A percentile compares a stretch with the other conserved stretches of the same genome.
phyloP scores from a whole-genome alignment of 768 basidiomycete genomes.

The Plicaturopsis crispa region DNA sequence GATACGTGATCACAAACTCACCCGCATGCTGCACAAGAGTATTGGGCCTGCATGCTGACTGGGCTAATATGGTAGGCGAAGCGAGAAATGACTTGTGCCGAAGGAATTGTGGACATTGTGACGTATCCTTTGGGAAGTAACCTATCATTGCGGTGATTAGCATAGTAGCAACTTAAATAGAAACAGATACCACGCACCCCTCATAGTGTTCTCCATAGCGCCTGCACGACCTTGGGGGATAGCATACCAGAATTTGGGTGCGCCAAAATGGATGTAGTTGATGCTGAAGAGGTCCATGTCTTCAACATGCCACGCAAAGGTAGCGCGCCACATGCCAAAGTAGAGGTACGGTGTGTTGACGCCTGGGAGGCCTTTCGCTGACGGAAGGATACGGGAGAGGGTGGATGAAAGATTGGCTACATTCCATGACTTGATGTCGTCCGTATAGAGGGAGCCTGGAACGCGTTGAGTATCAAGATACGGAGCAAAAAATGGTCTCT shows the following conservation, averaged over 20 bases:
- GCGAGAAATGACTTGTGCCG: slow-evolving; percentile 95
- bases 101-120: slow-evolving; percentile 86
- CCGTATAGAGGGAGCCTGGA: slow-evolving; percentile 61
- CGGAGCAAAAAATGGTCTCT: neutral
- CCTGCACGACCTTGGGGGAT: slow-evolving; percentile 80
- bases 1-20: slow-evolving; percentile 96
- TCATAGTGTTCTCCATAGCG: slow-evolving; percentile 86
- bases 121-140: slow-evolving; percentile 84
- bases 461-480: slow-evolving; percentile 2
- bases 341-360: slow-evolving; percentile 98
- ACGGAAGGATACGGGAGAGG: slow-evolving; percentile 71
- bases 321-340: slow-evolving; percentile 99
- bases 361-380: slow-evolving; percentile 73
- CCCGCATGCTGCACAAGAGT: slow-evolving; percentile 85
- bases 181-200: slow-evolving; percentile 39
- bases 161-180: neutral
- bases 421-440: slow-evolving; percentile 83
- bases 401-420: slow-evolving; percentile 88
- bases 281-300: slow-evolving; percentile 99
- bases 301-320: slow-evolving; percentile 99
- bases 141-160: slow-evolving; percentile 34
- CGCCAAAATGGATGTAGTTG: slow-evolving; percentile 98
- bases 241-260: slow-evolving; percentile 96
- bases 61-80: slow-evolving; percentile 76
- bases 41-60: slow-evolving; percentile 77